Base-by-base conservation (phyloP, 495 filamentous ascomycete genomes). In the Hypoxylon intermedium region DNA sequence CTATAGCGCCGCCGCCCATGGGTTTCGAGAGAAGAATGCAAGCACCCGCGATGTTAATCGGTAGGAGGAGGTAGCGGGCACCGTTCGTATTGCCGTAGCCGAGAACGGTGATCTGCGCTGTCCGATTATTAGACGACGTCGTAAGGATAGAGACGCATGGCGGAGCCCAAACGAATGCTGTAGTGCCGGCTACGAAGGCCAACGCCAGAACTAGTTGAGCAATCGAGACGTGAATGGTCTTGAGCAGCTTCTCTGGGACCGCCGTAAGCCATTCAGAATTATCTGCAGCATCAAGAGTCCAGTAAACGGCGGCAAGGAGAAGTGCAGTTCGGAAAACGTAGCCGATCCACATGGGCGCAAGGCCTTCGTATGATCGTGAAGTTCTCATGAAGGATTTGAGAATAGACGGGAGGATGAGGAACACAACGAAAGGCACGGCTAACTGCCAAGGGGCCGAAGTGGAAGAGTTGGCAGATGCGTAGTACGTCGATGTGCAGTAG, bases 371-470 rank as follows among this genome's bases (percentile, higher is more conserved):
- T 1, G 90, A 95, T 40, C 87, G 85, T 3, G 91, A 91, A 12
- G 84, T 79, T 6, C 73, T 72, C 73, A 93, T 91, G 74, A 90
- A 96, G 5, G 83, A 83, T 60, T 88, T 89, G 60, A 98, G 82
- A 24, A 95, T 83, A 24, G 81, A 77, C 0, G 94, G 94, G 6
- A 99, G 83, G 30, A 88, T 66, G 21, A 93, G 71, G 12, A 87
- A 85, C 16, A 93, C 78, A 16, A 84, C 57, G 60, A 94, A 89
- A 5, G 94, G 91, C 48, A 98, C 88, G 11, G 78, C 67, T 3
- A 98, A 77, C 71, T 96, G 92, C 92, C 93, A 97, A 3, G 87
- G 85, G 1, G 93, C 90, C 1, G 94, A 97, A 20, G 92, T 97
- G 0, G 94, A 97, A 1, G 92, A 96, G 5, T 85, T 91, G 7